Evolutionary conservation across 2,329 filamentous ascomycete genomes (phyloP).

Genomic region (Diplodia scrobiculata): DNA sequence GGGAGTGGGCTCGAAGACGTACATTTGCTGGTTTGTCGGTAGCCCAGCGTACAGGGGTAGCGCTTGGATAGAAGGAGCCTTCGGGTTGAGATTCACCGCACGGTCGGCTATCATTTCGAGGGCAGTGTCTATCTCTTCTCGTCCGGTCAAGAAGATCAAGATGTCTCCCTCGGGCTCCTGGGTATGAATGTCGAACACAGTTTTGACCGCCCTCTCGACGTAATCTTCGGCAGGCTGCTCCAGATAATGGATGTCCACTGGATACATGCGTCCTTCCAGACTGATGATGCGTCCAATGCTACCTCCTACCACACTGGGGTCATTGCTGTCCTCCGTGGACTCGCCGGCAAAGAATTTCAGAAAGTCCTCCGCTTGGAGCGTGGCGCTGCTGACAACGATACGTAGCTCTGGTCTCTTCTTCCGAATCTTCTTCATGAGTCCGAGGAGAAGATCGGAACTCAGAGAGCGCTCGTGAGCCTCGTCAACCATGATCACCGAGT

Average conservation of each 20-base stretch:
- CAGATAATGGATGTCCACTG: conserved; percentile 83
- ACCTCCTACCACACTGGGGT: conserved; percentile 42
- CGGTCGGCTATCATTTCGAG: conserved; percentile 79
- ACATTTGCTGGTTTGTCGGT: conserved; percentile 89
- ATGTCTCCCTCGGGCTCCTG: conserved; percentile 83
- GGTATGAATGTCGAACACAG: conserved; percentile 83
- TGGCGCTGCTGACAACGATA: conserved; percentile 91
- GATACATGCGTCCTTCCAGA: conserved; percentile 83
- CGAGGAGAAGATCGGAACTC: conserved; percentile 87
- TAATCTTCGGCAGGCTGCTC: conserved; percentile 81
- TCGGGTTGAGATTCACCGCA: conserved; percentile 62
- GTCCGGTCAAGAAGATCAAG: conserved; percentile 85
- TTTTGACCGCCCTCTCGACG: conserved; percentile 76
- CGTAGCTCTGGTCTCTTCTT: conserved; percentile 78
- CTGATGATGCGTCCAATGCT: conserved; percentile 70
- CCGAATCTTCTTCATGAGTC: conserved; percentile 85
- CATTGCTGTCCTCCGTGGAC: conserved; percentile 42
- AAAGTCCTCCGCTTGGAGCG: conserved; percentile 85
- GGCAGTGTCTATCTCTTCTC: conserved; percentile 85
- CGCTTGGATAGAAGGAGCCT: conserved; percentile 63
- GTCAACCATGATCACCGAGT: conserved; percentile 96
- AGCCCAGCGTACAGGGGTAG: conserved; percentile 88
- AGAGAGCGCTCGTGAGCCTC: conserved; percentile 94
- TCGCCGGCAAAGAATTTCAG: conserved; percentile 70
- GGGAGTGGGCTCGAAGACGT: conserved; percentile 82